Conservation (phyloP, 2,329 filamentous ascomycete species). For the Arthrobotrys musiformis region DNA sequence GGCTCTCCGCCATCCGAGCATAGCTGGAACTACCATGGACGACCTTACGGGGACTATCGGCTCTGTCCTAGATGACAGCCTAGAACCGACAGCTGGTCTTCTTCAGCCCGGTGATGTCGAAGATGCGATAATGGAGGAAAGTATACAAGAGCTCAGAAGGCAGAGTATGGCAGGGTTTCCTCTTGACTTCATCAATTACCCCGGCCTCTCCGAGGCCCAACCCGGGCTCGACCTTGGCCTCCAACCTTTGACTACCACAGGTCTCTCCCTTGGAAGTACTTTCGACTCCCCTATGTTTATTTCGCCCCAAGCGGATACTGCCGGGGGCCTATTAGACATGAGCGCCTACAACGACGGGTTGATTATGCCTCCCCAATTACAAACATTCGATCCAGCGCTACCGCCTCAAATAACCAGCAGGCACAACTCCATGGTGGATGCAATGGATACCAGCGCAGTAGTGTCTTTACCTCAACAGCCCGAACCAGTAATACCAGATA, state of each 20-base stretch:
- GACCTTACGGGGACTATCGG: slow-evolving; percentile 32
- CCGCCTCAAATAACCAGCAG: slow-evolving; percentile 42
- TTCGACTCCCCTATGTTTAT: slow-evolving; percentile 51
- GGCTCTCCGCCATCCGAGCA: slow-evolving; percentile 27
- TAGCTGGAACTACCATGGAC: slow-evolving; percentile 46
- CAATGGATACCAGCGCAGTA: slow-evolving; percentile 35
- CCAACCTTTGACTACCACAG: slow-evolving; percentile 29
- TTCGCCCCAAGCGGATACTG: slow-evolving; percentile 21
- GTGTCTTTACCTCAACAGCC: slow-evolving; percentile 19
- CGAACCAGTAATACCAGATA: slow-evolving; percentile 18
- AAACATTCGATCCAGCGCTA: slow-evolving; percentile 33
- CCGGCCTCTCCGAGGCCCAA: slow-evolving; percentile 31
- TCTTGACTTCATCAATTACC: slow-evolving; percentile 28
- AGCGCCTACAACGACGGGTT: slow-evolving; percentile 33
- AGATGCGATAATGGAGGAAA: slow-evolving; percentile 50
- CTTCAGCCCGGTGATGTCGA: slow-evolving; percentile 28
- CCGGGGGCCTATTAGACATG: slow-evolving; percentile 37
- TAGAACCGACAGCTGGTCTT: slow-evolving; percentile 32
- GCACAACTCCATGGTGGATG: slow-evolving; percentile 46
- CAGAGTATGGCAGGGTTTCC: slow-evolving; percentile 51
- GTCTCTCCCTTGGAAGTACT: slow-evolving; percentile 30
- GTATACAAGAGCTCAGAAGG: slow-evolving; percentile 45
- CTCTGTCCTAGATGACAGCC: slow-evolving; percentile 20
- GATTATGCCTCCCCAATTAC: slow-evolving; percentile 37
- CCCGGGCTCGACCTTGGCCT: slow-evolving; percentile 27